Evolutionary conservation across 192 early-diverging fungal genomes (phyloP).

Genomic region (Phycomyces blakesleeanus): DNA sequence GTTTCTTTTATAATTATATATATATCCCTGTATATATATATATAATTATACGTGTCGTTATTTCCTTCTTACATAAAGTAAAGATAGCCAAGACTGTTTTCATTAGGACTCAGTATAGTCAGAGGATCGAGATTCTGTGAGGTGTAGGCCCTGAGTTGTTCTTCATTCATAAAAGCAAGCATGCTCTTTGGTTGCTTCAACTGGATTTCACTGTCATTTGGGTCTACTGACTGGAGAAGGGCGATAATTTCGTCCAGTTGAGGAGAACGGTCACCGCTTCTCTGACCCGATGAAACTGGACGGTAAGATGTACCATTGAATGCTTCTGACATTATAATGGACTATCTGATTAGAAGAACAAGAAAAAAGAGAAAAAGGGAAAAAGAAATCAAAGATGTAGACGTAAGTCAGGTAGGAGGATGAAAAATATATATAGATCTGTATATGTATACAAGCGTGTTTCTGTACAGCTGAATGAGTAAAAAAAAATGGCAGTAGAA

Average conservation of each 20-base stretch:
- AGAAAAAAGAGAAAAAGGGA: too few species aligned
- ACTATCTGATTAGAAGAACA: too few species aligned
- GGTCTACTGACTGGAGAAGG: neutral
- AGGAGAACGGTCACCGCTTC: neutral
- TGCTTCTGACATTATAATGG: neutral
- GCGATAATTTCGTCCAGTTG: neutral
- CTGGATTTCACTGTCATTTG: neutral
- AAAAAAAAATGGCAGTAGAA: too few species aligned
- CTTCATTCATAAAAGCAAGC: neutral
- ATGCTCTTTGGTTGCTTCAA: neutral
- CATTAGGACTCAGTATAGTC: slow-evolving; percentile 33
- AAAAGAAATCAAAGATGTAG: too few species aligned
- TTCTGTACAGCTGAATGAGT: too few species aligned
- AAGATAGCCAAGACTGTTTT: slow-evolving; percentile 43
- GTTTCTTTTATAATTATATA: neutral
- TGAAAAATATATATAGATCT: neutral
- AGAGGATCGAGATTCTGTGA: slow-evolving; percentile 36
- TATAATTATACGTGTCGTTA: too few species aligned
- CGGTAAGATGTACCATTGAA: neutral
- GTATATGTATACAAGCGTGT: neutral
- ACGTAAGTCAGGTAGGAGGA: too few species aligned
- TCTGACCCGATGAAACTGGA: neutral
- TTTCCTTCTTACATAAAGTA: slow-evolving; percentile 45
- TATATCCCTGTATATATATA: too few species aligned
- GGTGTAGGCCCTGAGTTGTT: slow-evolving; percentile 9